These are phyloP conservation scores for Paramecium primaurelia DNA, from an alignment of 73 alveolate genomes.

Conservation along the genomic window DNA sequence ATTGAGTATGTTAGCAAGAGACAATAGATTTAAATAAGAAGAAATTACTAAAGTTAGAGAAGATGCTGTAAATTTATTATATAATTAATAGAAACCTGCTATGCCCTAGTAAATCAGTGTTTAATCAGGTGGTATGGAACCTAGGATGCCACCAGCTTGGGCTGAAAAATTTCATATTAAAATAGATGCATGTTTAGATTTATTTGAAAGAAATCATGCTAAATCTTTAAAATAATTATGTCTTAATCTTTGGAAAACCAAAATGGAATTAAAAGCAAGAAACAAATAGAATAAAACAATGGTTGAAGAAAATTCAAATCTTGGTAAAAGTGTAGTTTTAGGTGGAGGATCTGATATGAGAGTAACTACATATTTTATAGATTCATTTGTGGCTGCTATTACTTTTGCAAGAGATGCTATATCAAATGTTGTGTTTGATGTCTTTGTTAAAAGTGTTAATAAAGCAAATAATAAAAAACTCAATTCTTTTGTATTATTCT, in stretches of 20 bases:
- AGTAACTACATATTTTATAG: conserved; percentile 13
- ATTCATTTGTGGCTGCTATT: conserved; percentile 6
- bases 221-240: neutral
- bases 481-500: conserved; percentile 24
- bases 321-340: neutral
- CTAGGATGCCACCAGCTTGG: conserved; percentile 31
- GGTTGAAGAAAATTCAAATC: neutral
- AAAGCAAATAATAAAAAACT: conserved; percentile 47
- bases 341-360: conserved; percentile 26
- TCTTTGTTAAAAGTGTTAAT: conserved; percentile 40
- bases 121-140: conserved; percentile 1
- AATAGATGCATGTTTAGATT: conserved; percentile 16
- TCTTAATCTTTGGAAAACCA: conserved; percentile 5
- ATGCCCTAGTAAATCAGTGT: neutral
- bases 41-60: conserved; percentile 22
- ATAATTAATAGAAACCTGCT: neutral
- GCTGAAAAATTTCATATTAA: neutral
- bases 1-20: conserved; percentile 27
- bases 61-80: neutral
- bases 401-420: conserved; percentile 34
- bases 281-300: conserved; percentile 23
- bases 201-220: conserved; percentile 38
- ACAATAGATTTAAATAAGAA: conserved; percentile 38
- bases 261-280: conserved; percentile 37
- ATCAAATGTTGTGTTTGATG: neutral